These are phyloP conservation scores for Sutorius australiensis DNA, from an alignment of 768 basidiomycete species.

Conservation along the genomic window DNA sequence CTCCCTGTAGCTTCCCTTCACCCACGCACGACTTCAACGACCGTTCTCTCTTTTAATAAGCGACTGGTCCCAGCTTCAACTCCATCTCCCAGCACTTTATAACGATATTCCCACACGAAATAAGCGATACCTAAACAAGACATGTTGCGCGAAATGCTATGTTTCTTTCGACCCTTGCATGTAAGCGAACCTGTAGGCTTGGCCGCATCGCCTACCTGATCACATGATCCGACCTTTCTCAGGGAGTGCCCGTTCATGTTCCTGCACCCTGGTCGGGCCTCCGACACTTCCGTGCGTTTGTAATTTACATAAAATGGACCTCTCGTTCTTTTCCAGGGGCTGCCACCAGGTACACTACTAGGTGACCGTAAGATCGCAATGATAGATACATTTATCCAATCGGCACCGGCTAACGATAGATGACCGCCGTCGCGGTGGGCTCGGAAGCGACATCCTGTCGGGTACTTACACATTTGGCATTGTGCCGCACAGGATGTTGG, in stretches of 20 bases:
- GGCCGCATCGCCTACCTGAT: too few species aligned
- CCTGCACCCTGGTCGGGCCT: neutral
- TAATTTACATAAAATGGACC: too few species aligned
- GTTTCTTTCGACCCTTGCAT: too few species aligned
- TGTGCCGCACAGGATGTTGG: constrained; percentile 1
- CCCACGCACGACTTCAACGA: neutral
- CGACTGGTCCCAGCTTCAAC: too few species aligned
- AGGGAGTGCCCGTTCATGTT: too few species aligned
- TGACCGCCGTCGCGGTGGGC: too few species aligned
- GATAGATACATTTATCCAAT: neutral
- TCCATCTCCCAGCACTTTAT: too few species aligned
- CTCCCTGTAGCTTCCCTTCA: neutral
- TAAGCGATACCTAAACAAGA: neutral
- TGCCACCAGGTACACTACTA: neutral
- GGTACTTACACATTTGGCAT: neutral
- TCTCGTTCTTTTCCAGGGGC: neutral
- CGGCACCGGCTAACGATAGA: neutral
- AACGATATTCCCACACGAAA: neutral
- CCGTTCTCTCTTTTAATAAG: neutral
- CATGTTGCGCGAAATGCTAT: neutral
- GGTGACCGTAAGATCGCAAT: neutral
- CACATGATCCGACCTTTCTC: too few species aligned
- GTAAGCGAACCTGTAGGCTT: too few species aligned
- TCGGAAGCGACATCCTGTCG: too few species aligned
- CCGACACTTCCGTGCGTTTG: neutral